Evolutionary conservation across 768 basidiomycete species (phyloP), one percentile per base, ranked within the genome.

Genomic region (Mycena crocata): DNA sequence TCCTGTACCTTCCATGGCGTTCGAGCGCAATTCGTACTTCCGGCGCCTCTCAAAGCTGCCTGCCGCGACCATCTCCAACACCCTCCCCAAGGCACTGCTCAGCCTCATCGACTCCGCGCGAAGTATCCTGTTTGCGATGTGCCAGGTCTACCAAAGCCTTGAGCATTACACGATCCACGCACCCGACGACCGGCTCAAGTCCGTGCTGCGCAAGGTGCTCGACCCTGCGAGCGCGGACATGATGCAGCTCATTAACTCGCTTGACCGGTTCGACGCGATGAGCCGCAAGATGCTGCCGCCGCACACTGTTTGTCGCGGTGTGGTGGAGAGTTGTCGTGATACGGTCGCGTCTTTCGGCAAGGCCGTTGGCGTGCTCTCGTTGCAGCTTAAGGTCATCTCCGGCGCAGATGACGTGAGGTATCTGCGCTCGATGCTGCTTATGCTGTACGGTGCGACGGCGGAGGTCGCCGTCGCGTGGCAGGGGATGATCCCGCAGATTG

Each of bases 1-100:
- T 3, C 82, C 83, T 1, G 81, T 85, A 4, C 86, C 88, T 23
- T 84, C 89, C 5, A 88, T 93, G 78, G 89, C 94, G 44, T 85
- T 87, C 5, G 94, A 96, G 73, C 89, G 93, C 26, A 93, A 95
- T 73, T 93, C 94, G 2, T 99, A 99, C 79, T 99, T 99, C 80
- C 91, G 92, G 39, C 90, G 96, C n/a, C 83, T 97, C 26, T 95
- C 95, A 2, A 89, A 90, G 34, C 80, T 95, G 6, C 92, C 92
- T 2, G 79, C 83, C 1, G 86, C 87, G 34, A 80, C 84, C 10
- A 84, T 89, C 34, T 85, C 89, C 23, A 87, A 86, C 70, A 84
- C 89, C 23, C 86, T 98, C 12, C 93, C 96, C 0, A 80, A 84
- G 19, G 80, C 91, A 17, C 82, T 99, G 10, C 79, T 89, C 24